A percentile compares a stretch with the other conserved stretches of the same genome.
phyloP scores from a whole-genome alignment of 2,329 filamentous ascomycete genomes.

The Neopestalotiopsis clavispora region DNA sequence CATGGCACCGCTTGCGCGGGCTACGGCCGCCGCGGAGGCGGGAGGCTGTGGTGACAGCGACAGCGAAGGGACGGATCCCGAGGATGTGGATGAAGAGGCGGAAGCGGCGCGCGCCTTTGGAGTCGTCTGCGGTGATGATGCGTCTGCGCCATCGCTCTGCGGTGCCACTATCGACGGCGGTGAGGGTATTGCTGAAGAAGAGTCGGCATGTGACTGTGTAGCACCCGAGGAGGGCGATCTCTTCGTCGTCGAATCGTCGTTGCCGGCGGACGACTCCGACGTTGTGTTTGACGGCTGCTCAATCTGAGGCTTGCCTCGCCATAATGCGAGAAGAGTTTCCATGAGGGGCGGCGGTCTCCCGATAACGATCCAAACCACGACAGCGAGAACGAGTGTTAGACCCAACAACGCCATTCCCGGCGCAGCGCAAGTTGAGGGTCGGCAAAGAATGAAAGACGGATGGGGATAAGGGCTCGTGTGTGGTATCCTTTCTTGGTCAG shows the following conservation, averaged over 20 bases:
- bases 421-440: not conserved
- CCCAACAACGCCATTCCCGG: conserved; percentile 59
- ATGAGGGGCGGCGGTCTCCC: conserved; percentile 55
- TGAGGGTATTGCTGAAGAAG: conserved; percentile 43
- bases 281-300: conserved; percentile 29
- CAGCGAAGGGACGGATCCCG: conserved; percentile 48
- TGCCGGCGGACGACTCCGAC: conserved; percentile 2
- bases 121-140: conserved; percentile 47
- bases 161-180: conserved; percentile 24
- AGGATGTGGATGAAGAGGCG: conserved; percentile 19
- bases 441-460: not conserved
- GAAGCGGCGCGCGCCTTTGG: conserved; percentile 50
- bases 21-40: conserved; percentile 31
- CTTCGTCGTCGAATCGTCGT: conserved; percentile 23
- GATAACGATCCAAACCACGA: conserved; percentile 61
- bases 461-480: not conserved
- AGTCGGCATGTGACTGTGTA: conserved; percentile 28
- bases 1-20: conserved; percentile 23
- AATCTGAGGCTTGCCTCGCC: conserved; percentile 33
- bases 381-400: conserved; percentile 66
- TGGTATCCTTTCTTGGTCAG: not conserved
- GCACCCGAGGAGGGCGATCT: not conserved
- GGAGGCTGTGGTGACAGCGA: conserved; percentile 43
- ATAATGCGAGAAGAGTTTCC: conserved; percentile 42
- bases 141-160: conserved; percentile 23